These are phyloP conservation scores for Hypoxylon sp. DNA, from an alignment of 2,329 filamentous ascomycete species.

Conservation along the genomic window DNA sequence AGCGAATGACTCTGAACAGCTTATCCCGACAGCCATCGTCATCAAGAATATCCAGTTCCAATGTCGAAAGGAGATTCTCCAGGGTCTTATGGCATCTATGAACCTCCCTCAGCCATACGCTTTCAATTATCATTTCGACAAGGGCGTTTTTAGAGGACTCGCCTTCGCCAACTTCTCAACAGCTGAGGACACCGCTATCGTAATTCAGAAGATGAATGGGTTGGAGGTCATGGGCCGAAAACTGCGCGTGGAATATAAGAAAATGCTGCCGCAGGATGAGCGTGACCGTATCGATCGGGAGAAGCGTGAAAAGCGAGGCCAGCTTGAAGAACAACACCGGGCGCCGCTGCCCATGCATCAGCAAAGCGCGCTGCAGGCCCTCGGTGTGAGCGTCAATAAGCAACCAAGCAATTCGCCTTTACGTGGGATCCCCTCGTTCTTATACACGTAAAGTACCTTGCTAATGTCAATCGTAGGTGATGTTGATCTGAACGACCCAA, in stretches of 20 bases:
- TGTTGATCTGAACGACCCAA: conserved; percentile 91
- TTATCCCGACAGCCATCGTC: conserved; percentile 98
- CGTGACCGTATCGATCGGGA: conserved; percentile 96
- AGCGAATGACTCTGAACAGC: conserved; percentile 79
- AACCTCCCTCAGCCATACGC: conserved; percentile 95
- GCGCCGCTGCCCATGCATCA: conserved; percentile 79
- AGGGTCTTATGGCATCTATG: conserved; percentile 94
- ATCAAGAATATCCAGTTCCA: conserved; percentile 99
- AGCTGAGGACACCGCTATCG: conserved; percentile 90
- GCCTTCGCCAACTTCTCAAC: conserved; percentile 99
- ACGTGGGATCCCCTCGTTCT: conserved; percentile 57
- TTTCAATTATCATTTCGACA: conserved; percentile 99
- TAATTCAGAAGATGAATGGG: conserved; percentile 95
- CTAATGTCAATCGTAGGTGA: conserved; percentile 63
- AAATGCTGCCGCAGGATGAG: conserved; percentile 96
- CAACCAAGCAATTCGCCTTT: conserved; percentile 68
- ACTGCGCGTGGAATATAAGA: conserved; percentile 97
- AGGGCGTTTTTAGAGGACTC: conserved; percentile 94
- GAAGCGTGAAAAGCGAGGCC: conserved; percentile 94
- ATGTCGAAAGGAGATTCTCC: conserved; percentile 95
- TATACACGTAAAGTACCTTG: conserved; percentile 6
- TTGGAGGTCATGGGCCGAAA: conserved; percentile 96
- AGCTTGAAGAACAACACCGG: conserved; percentile 96
- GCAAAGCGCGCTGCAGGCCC: conserved; percentile 88
- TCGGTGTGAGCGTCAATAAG: conserved; percentile 76